Evolutionary conservation across 441 rosid species (phyloP).

Genomic region (Metrosideros polymorpha): DNA sequence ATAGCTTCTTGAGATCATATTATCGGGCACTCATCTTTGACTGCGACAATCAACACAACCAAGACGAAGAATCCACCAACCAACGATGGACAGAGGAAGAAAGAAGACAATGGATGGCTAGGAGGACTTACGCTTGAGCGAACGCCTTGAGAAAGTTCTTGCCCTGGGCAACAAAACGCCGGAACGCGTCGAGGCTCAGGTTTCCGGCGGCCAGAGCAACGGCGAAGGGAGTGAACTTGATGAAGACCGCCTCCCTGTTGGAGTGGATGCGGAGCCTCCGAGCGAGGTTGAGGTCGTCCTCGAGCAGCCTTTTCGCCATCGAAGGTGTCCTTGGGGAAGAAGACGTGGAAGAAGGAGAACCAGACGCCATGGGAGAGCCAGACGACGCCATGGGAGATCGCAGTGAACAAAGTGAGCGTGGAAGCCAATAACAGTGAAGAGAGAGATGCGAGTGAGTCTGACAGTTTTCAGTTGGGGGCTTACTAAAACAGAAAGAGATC

Average conservation of each 20-base stretch:
- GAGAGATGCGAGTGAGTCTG: neutral
- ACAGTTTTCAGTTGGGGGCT: neutral
- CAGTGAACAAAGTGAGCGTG: neutral
- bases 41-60: neutral
- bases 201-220: constrained; percentile 28
- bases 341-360: neutral
- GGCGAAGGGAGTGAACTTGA: constrained; percentile 31
- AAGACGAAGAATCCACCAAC: neutral
- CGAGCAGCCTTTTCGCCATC: neutral
- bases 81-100: neutral
- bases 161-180: constrained; percentile 21
- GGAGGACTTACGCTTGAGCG: constrained; percentile 22
- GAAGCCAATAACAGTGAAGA: neutral
- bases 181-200: constrained; percentile 12
- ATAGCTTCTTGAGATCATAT: neutral
- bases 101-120: neutral
- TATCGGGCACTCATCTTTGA: neutral
- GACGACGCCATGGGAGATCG: neutral
- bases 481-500: no score
- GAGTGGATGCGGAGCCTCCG: constrained; percentile 27
- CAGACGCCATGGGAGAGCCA: neutral
- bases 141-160: constrained; percentile 26
- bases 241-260: constrained; percentile 13
- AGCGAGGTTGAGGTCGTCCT: neutral
- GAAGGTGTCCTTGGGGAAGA: neutral